These are phyloP conservation scores for Biscogniauxia mediterranea DNA, from an alignment of 2,329 filamentous ascomycete genomes.

Conservation along the genomic window DNA sequence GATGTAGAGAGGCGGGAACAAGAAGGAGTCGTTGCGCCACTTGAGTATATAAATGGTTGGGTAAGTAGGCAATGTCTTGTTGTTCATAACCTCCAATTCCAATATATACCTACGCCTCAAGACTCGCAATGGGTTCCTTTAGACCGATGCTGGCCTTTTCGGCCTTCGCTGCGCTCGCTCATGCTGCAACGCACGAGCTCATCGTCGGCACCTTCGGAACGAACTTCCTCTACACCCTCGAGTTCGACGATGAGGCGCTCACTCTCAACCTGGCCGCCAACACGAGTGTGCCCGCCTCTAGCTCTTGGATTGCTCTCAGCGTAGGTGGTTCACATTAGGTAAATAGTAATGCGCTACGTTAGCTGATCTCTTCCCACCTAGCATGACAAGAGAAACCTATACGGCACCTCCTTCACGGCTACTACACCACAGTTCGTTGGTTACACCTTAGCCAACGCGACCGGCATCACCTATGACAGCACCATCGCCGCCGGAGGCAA, in stretches of 20 bases:
- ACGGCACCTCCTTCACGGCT: slow-evolving; percentile 24
- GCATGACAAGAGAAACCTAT: slow-evolving; percentile 31
- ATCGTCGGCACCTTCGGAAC: slow-evolving; percentile 31
- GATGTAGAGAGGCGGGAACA: not conserved
- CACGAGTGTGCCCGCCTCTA: slow-evolving; percentile 14
- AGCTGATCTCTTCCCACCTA: slow-evolving; percentile 6
- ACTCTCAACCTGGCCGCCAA: slow-evolving; percentile 26
- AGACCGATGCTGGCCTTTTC: not conserved
- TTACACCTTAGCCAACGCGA: slow-evolving; percentile 24
- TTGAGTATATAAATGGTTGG: not conserved
- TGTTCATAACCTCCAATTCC: no score
- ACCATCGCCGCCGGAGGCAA: slow-evolving; percentile 16
- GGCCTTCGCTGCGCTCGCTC: slow-evolving; percentile 5
- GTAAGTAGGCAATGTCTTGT: not conserved
- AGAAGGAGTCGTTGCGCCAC: not conserved
- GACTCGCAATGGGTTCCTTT: not conserved
- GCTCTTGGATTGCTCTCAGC: slow-evolving; percentile 29
- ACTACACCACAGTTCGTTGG: slow-evolving; percentile 21
- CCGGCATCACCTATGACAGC: slow-evolving; percentile 14
- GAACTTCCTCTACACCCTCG: slow-evolving; percentile 26
- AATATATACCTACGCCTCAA: not conserved
- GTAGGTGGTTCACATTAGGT: slow-evolving; percentile 15
- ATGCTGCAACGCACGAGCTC: slow-evolving; percentile 24
- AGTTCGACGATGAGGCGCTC: slow-evolving; percentile 28
- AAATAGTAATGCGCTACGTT: not conserved